Evolutionary conservation across 768 basidiomycete genomes (phyloP).

Genomic region (Lyophyllum shimeji): DNA sequence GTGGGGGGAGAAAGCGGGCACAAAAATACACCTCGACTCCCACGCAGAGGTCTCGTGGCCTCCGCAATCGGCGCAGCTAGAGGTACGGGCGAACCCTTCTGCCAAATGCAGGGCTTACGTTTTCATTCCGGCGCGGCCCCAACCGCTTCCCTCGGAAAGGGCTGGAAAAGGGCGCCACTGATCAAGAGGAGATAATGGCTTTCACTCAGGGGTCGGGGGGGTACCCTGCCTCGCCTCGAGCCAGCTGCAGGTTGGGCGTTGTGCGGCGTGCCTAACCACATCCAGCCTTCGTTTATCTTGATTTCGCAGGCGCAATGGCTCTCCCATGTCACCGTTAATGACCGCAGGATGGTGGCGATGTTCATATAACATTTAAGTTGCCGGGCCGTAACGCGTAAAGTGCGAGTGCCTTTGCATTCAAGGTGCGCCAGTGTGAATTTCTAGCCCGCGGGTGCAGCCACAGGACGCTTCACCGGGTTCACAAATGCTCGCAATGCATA

Average conservation of each 20-base stretch:
- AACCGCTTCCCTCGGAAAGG: slow-evolving; percentile 12
- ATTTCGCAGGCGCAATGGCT: not conserved
- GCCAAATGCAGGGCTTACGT: not conserved
- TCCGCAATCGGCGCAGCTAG: slow-evolving; percentile 6
- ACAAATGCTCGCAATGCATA: not conserved
- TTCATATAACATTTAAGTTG: not conserved
- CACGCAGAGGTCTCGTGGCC: slow-evolving; percentile 6
- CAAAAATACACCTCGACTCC: slow-evolving; percentile 4
- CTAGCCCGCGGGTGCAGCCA: too few species aligned
- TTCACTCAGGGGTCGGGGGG: not conserved
- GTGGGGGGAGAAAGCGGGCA: not conserved
- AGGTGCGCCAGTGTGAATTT: not conserved
- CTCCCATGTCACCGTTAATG: slow-evolving; percentile 2
- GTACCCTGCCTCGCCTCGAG: not conserved
- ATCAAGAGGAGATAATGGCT: too few species aligned
- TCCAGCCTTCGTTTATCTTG: not conserved
- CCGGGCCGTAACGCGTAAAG: slow-evolving; percentile 2
- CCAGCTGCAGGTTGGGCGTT: too few species aligned
- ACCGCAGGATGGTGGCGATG: slow-evolving; percentile 7
- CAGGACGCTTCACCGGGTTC: not conserved
- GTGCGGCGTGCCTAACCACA: slow-evolving; percentile 4
- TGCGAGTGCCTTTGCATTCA: not conserved
- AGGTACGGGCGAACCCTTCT: too few species aligned
- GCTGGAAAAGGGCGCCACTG: slow-evolving; percentile 3
- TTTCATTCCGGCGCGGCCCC: not conserved